Evolutionary conservation across 805 yeast species (phyloP).

Genomic region (Metschnikowia aberdeeniae): DNA sequence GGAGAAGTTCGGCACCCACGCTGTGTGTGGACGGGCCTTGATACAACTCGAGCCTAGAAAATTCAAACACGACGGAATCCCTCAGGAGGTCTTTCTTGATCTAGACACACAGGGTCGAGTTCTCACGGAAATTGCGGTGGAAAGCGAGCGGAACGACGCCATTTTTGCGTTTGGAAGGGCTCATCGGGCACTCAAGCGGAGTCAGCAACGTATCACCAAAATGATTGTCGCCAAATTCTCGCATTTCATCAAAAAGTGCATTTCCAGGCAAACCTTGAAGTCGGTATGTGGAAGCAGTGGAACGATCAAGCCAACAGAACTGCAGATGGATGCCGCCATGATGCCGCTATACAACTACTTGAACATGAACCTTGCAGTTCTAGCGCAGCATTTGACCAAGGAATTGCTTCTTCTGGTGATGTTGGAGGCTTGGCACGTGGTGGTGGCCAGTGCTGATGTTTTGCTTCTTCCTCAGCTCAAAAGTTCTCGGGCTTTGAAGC

Average conservation of each 20-base stretch:
- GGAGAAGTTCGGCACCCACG: constrained; percentile 51
- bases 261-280: constrained; percentile 56
- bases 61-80: constrained; percentile 64
- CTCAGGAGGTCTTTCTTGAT: constrained; percentile 55
- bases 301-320: constrained; percentile 37
- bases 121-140: constrained; percentile 65
- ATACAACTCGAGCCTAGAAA: constrained; percentile 58
- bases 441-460: constrained; percentile 64
- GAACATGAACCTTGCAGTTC: constrained; percentile 60
- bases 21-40: constrained; percentile 61
- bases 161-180: constrained; percentile 77
- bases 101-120: constrained; percentile 68
- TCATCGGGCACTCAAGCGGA: constrained; percentile 57
- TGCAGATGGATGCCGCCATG: constrained; percentile 59
- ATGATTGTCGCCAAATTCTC: constrained; percentile 72
- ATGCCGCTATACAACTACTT: constrained; percentile 71
- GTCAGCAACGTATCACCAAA: constrained; percentile 63
- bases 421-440: constrained; percentile 76
- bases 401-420: constrained; percentile 59
- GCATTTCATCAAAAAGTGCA: constrained; percentile 52
- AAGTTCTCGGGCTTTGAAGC: constrained; percentile 33
- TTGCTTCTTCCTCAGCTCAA: constrained; percentile 71
- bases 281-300: constrained; percentile 53
- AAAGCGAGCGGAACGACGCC: constrained; percentile 76
- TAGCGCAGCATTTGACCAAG: constrained; percentile 56